Evolutionary conservation across 2,329 filamentous ascomycete genomes (phyloP).

Genomic region (Cadophora malorum): DNA sequence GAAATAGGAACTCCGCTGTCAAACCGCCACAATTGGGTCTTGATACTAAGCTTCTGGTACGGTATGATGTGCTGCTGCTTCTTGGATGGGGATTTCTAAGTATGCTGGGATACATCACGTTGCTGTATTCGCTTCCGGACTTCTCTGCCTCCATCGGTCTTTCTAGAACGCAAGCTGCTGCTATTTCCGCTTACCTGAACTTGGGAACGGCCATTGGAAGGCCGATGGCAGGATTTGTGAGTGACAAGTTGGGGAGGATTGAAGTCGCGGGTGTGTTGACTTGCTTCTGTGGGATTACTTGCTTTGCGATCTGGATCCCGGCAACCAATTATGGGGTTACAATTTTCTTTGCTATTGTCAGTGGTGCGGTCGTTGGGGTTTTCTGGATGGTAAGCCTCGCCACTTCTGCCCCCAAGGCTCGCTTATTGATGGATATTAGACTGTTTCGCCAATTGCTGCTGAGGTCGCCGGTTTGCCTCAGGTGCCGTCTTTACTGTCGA

Average conservation of each 20-base stretch:
- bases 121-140: conserved; percentile 47
- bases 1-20: conserved; percentile 29
- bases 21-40: conserved; percentile 14
- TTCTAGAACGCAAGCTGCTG: conserved; percentile 46
- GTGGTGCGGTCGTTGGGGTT: conserved; percentile 53
- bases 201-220: conserved; percentile 55
- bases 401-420: no score
- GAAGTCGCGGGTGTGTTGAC: conserved; percentile 50
- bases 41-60: conserved; percentile 9
- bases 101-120: conserved; percentile 30
- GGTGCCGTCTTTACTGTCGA: conserved; percentile 49
- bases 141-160: conserved; percentile 54
- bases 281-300: conserved; percentile 47
- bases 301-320: conserved; percentile 55
- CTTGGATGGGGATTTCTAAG: conserved; percentile 26
- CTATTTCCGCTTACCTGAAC: conserved; percentile 53
- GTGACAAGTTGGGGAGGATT: conserved; percentile 53
- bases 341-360: conserved; percentile 52
- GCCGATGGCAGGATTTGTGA: conserved; percentile 53
- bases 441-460: conserved; percentile 49
- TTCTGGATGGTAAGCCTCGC: conserved; percentile 51
- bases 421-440: conserved; percentile 38
- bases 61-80: conserved; percentile 20
- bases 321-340: conserved; percentile 50
- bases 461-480: conserved; percentile 50